Conservation (phyloP, 495 filamentous ascomycete species). For the Penicillium verhagenii region DNA sequence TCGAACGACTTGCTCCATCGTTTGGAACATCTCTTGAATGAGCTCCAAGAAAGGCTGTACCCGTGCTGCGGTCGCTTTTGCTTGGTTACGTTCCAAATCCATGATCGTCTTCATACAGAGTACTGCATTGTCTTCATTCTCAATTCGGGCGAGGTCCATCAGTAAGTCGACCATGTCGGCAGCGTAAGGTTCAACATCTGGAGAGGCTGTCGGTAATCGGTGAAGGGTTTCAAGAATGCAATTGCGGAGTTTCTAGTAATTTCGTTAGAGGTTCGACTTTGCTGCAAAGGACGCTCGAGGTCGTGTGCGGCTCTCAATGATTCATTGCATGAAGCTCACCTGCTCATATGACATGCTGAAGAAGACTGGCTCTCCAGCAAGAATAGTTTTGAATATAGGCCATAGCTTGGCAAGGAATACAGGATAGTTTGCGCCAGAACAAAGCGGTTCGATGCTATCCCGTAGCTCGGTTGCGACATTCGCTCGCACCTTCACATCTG, state of each 20-base stretch:
- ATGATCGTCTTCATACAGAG: constrained; percentile 97
- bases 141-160: constrained; percentile 80
- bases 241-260: constrained; percentile 76
- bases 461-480: constrained; percentile 77
- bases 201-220: constrained; percentile 76
- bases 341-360: constrained; percentile 84
- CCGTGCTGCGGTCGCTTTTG: constrained; percentile 71
- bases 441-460: constrained; percentile 77
- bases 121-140: constrained; percentile 98
- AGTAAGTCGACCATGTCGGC: constrained; percentile 81
- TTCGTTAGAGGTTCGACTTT: constrained; percentile 7
- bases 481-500: constrained; percentile 74
- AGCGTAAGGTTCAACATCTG: constrained; percentile 86
- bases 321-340: constrained; percentile 39
- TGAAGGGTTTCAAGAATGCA: constrained; percentile 93
- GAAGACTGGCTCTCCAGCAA: constrained; percentile 87
- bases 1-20: constrained; percentile 86
- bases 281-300: neutral
- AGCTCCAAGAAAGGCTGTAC: constrained; percentile 89
- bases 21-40: constrained; percentile 93
- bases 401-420: constrained; percentile 81
- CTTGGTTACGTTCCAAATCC: constrained; percentile 90
- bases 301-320: neutral
- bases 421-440: constrained; percentile 62
- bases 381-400: constrained; percentile 82